Percentiles rank a stretch among this genome's conserved stretches.
Conservation (phyloP, 352 stramenopile genomes). For the Aphanomyces cochlioides region DNA sequence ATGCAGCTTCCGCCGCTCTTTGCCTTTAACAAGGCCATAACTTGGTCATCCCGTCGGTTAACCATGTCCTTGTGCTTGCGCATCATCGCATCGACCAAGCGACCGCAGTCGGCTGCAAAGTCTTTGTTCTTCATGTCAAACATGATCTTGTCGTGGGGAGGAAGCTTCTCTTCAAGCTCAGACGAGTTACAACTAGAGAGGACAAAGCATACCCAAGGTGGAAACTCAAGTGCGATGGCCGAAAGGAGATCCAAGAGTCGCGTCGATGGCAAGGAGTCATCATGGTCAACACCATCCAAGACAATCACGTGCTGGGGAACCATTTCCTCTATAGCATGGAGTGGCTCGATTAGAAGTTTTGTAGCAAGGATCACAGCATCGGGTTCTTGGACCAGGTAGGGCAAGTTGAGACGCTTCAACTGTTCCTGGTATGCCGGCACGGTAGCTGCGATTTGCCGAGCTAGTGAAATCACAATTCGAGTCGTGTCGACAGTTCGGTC, state of each 20-base stretch:
- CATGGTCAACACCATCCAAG: conserved; percentile 75
- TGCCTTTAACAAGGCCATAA: conserved; percentile 43
- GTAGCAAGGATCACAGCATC: conserved; percentile 58
- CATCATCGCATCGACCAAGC: conserved; percentile 13
- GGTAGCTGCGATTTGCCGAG: conserved; percentile 69
- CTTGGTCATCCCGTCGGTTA: neutral
- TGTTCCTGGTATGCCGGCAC: conserved; percentile 76
- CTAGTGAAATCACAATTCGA: conserved; percentile 72
- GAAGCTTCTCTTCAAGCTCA: conserved; percentile 53
- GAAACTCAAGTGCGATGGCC: conserved; percentile 54
- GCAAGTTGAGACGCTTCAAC: conserved; percentile 72
- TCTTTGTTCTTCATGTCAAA: conserved; percentile 36
- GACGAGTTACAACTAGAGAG: conserved; percentile 65
- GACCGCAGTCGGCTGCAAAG: conserved; percentile 20
- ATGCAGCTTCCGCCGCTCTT: conserved; percentile 75
- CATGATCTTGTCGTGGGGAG: conserved; percentile 64
- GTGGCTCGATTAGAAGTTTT: conserved; percentile 74
- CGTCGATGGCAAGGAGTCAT: conserved; percentile 48
- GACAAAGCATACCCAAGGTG: conserved; percentile 65
- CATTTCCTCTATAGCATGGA: conserved; percentile 63
- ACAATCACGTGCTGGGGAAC: conserved; percentile 59
- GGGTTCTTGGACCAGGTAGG: conserved; percentile 74
- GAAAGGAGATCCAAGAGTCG: conserved; percentile 59
- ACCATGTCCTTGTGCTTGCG: neutral
- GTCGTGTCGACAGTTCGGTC: conserved; percentile 69